Evolutionary conservation across 805 yeast species (phyloP), one percentile per base, ranked within the genome.

Genomic region (Sugiyamaella americana): DNA sequence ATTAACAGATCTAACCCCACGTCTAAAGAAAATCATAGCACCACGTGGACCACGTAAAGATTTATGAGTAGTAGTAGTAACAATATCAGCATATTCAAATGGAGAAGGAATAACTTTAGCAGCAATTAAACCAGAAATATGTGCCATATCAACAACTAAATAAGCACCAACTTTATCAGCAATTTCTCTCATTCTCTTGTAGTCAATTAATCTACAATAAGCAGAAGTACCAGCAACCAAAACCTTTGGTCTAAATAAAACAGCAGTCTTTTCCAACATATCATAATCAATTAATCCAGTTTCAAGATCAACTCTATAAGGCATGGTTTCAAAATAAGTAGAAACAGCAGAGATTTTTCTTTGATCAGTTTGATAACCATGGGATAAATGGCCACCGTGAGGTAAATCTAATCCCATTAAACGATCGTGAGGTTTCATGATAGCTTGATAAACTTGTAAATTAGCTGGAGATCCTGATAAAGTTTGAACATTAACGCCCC

Each of bases 21-120:
- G 84, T 77, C 98, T 87, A 81, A 84, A 93, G 78, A 93, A 93
- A 68, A 93, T 93, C 96, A 93, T 91, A 49, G 98, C 97, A 70
- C 98, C 98, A 76, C 98, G 87, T 67, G 98, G 98, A 52, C 98
- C 98, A 75, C 98, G 86, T 63, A 93, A 78, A 35, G 98, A 89
- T 75, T 93, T 93, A 78, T 93, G 98, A 51, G 98, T 91, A 50
- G 98, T 91, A 60, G 98, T 93, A 57, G 98, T 93, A 64, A 93
- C 98, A 58, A 93, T 83, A 65, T 93, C 98, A 50, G 98, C 91
- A 69, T 84, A 87, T 71, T 88, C 94, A 74, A 93, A 93, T 55
- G 98, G 98, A 48, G 95, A 82, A 59, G 89, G 94, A 52, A 87
- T 89, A 48, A 91, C 98, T 58, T 88, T 93, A 53, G 98, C 96